phyloP scores from a whole-genome alignment of 306 rosid genomes.

The Morella rubra region DNA sequence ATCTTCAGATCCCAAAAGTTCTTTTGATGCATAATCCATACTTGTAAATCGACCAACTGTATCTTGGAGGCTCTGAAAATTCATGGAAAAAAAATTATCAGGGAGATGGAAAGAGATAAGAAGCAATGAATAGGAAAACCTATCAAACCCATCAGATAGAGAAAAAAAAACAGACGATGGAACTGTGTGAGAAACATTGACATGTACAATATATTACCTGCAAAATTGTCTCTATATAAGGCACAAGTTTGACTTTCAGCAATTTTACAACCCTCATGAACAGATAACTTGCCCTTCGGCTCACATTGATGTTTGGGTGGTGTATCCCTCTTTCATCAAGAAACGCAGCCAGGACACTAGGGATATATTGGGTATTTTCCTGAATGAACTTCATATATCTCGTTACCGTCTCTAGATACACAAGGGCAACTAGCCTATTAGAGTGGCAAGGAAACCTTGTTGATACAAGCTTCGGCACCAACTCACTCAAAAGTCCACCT shows the following conservation, averaged over 20 bases:
- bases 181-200: neutral
- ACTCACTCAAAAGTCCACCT: slow-evolving; percentile 64
- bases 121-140: slow-evolving; percentile 21
- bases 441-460: slow-evolving; percentile 88
- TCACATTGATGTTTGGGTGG: slow-evolving; percentile 78
- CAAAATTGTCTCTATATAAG: slow-evolving; percentile 83
- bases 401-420: slow-evolving; percentile 84
- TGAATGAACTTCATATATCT: slow-evolving; percentile 83
- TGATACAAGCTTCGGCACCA: slow-evolving; percentile 74
- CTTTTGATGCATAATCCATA: slow-evolving; percentile 55
- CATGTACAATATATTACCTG: slow-evolving; percentile 50
- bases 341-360: slow-evolving; percentile 77
- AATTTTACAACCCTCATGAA: slow-evolving; percentile 91
- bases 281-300: slow-evolving; percentile 89
- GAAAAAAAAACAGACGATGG: slow-evolving; percentile 1
- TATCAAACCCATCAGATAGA: slow-evolving; percentile 18
- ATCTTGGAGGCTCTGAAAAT: slow-evolving; percentile 72
- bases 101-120: slow-evolving; percentile 7
- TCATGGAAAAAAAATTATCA: slow-evolving; percentile 21
- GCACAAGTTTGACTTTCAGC: slow-evolving; percentile 84
- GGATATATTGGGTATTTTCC: slow-evolving; percentile 76
- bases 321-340: slow-evolving; percentile 98
- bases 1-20: slow-evolving; percentile 75
- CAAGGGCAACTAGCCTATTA: slow-evolving; percentile 90
- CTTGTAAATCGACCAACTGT: slow-evolving; percentile 68